Evolutionary conservation across 176 grass and related monocot genomes (phyloP), one percentile per base, ranked within the genome.

Genomic region (Musa acuminata): DNA sequence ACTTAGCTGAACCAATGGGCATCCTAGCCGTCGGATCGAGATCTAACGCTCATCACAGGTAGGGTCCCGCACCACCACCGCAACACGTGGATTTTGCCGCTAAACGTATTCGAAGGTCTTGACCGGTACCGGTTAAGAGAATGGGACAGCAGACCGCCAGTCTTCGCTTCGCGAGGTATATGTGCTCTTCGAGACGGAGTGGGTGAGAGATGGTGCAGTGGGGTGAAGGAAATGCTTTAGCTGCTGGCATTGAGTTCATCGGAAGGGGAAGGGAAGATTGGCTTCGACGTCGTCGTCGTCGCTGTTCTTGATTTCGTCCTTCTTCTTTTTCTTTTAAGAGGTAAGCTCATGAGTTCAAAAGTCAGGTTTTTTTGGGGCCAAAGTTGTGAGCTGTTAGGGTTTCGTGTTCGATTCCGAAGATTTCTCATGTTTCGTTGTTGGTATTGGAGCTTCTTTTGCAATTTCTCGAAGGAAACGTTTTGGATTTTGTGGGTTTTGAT

Each of bases 141-240:
- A 12, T 8, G 62, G 1, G 62, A 57, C 54, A 13, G 23, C 62
- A 11, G 22, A 24, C 62, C 62, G 11, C 2, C 24, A 65, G 52
- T 64, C 64, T 43, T 43, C 35, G 35, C 35, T 6, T 5, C 35
- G 35, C 35, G 4, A 5, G 35, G 35, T 43, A 43, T 43, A 43
- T 43, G 4, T 43, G 35, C 3, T 43, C 35, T 43, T 43, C 0
- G 35, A 43, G 35, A 0, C 3, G 4, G 3, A 5, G 35, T 6
- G 35, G 35, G 35, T 4, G 35, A 43, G 35, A 43, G 35, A 43
- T 43, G 35, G 35, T 6, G 77, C 73, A 53, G 19, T 43, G 67
- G 21, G 22, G 49, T 51, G 43, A 53, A 55, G 24, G 50, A 55
- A 51, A 29, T 13, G 72, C 93, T 97, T 97, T 93, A 82, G 73